phyloP scores from a whole-genome alignment of 306 rosid genomes.

The Ceratonia siliqua region DNA sequence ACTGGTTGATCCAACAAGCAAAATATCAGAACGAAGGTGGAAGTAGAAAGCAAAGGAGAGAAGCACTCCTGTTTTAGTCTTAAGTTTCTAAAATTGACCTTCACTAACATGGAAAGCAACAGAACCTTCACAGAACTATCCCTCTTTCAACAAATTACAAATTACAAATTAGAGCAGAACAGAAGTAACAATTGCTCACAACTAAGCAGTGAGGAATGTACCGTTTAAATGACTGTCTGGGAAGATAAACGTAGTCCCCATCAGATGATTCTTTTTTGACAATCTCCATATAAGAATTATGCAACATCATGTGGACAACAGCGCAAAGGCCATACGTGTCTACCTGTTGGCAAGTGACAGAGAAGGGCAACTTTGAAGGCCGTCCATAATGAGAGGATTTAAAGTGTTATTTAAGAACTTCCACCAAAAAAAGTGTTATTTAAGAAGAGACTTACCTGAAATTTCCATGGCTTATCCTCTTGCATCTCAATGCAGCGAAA shows the following conservation, averaged over 20 bases:
- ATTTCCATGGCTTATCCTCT: constrained; percentile 76
- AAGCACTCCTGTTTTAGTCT: neutral
- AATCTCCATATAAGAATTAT: constrained; percentile 72
- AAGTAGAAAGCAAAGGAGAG: constrained; percentile 17
- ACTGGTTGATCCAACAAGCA: constrained; percentile 47
- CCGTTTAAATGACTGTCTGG: constrained; percentile 77
- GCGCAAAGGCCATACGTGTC: constrained; percentile 86
- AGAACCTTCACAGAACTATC: neutral
- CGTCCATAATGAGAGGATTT: constrained; percentile 20
- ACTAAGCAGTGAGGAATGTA: constrained; percentile 33
- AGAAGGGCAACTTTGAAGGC: constrained; percentile 20
- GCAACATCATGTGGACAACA: constrained; percentile 80
- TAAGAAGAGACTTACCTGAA: constrained; percentile 63
- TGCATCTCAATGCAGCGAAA: constrained; percentile 95
- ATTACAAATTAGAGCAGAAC: neutral
- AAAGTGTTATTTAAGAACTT: constrained; percentile 13
- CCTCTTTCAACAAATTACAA: constrained; percentile 10
- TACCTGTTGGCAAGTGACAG: constrained; percentile 54
- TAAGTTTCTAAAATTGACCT: constrained; percentile 21
- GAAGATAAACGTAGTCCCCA: constrained; percentile 59
- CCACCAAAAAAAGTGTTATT: neutral
- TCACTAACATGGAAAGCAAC: neutral
- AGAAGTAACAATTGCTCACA: constrained; percentile 25
- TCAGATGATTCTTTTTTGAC: constrained; percentile 68
- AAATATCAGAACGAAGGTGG: constrained; percentile 29